A percentile compares a stretch with the other conserved stretches of the same genome.
Evolutionary conservation across 2,329 filamentous ascomycete species (phyloP).

Genomic region (Ophiobolus disseminans): DNA sequence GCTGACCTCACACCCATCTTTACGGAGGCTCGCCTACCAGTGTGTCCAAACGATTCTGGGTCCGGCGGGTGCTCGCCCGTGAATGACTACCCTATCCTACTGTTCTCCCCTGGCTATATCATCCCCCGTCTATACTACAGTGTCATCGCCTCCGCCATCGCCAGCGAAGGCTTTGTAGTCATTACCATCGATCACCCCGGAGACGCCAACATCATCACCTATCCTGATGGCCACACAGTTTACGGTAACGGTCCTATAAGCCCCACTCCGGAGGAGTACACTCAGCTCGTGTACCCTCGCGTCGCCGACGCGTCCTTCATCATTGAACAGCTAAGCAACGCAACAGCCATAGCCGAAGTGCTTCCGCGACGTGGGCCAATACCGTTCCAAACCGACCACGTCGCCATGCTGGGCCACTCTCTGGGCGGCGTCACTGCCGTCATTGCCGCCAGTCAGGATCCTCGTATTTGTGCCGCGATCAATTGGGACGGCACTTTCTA

Average conservation of each 20-base stretch:
- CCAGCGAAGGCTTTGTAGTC: slow-evolving; percentile 56
- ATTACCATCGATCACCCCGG: slow-evolving; percentile 59
- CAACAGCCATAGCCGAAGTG: slow-evolving; percentile 23
- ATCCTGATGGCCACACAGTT: slow-evolving; percentile 49
- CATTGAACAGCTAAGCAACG: slow-evolving; percentile 31
- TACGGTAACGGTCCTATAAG: slow-evolving; percentile 8
- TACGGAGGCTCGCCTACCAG: slow-evolving; percentile 26
- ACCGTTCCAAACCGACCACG: slow-evolving; percentile 19
- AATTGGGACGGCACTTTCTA: slow-evolving; percentile 27
- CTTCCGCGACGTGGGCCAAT: slow-evolving; percentile 17
- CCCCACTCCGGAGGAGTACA: slow-evolving; percentile 10
- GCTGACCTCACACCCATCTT: slow-evolving; percentile 24
- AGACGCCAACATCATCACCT: slow-evolving; percentile 56
- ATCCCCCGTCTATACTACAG: slow-evolving; percentile 53
- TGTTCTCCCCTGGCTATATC: slow-evolving; percentile 56
- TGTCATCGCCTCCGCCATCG: slow-evolving; percentile 53
- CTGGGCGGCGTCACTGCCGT: slow-evolving; percentile 28
- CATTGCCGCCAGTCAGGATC: slow-evolving; percentile 18
- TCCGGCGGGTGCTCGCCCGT: slow-evolving; percentile 12
- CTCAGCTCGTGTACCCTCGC: slow-evolving; percentile 12
- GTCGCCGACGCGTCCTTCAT: slow-evolving; percentile 29
- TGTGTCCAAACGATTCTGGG: slow-evolving; percentile 14
- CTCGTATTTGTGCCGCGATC: slow-evolving; percentile 20
- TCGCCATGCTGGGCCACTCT: slow-evolving; percentile 29
- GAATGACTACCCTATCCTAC: slow-evolving; percentile 29